Percentiles rank a stretch among this genome's conserved stretches.
These are phyloP conservation scores for Boletus nobilissimus DNA, from an alignment of 1,284 basidiomycete species.

Conservation along the genomic window DNA sequence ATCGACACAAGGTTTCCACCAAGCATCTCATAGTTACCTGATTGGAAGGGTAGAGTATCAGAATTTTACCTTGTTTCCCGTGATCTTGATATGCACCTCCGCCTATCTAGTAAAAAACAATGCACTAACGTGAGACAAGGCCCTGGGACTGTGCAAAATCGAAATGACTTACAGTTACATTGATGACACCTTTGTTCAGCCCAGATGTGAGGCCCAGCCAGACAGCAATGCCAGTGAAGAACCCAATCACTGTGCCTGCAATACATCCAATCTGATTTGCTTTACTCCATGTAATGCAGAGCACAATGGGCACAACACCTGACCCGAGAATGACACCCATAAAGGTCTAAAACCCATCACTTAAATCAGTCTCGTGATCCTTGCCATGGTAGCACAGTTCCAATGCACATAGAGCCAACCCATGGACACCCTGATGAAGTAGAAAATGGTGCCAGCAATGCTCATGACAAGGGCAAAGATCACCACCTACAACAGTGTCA, in stretches of 20 bases:
- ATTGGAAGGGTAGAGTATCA: constrained; percentile 39
- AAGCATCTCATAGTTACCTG: constrained; percentile 83
- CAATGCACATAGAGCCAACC: constrained; percentile 86
- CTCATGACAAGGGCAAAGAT: constrained; percentile 85
- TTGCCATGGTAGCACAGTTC: not conserved
- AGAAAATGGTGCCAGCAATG: constrained; percentile 86
- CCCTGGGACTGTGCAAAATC: not conserved
- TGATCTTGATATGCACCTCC: constrained; percentile 51
- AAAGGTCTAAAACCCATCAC: constrained; percentile 61
- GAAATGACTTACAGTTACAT: constrained; percentile 63
- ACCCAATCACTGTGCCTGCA: constrained; percentile 75
- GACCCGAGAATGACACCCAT: constrained; percentile 90
- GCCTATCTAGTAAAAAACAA: constrained; percentile 53
- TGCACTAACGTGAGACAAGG: constrained; percentile 1
- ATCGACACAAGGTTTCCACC: constrained; percentile 91
- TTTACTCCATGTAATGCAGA: constrained; percentile 82
- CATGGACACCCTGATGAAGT: constrained; percentile 90
- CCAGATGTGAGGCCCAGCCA: constrained; percentile 87
- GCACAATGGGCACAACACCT: constrained; percentile 87
- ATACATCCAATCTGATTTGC: constrained; percentile 88
- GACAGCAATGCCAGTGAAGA: constrained; percentile 75
- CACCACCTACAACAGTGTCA: constrained; percentile 61
- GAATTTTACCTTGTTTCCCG: not conserved
- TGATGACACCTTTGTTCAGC: constrained; percentile 77
- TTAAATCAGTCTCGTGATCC: constrained; percentile 4